phyloP scores from a whole-genome alignment of 2,329 filamentous ascomycete species.

The Ophiostoma angusticollis region DNA sequence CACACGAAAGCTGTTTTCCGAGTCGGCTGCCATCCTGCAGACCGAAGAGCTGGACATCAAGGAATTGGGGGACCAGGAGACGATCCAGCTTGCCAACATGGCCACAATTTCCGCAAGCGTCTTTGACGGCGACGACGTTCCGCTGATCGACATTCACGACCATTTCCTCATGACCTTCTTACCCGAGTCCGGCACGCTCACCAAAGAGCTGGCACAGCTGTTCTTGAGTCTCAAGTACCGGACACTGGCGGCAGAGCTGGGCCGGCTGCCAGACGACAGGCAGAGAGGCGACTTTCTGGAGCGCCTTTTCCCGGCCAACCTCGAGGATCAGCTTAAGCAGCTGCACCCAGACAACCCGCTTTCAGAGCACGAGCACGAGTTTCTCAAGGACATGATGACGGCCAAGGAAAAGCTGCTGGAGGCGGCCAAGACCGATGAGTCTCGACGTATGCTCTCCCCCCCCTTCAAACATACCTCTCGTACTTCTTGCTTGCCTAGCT shows the following conservation, averaged over 20 bases:
- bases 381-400: constrained; percentile 10
- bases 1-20: constrained; percentile 23
- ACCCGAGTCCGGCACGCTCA: constrained; percentile 25
- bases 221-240: constrained; percentile 35
- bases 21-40: constrained; percentile 20
- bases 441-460: constrained; percentile 16
- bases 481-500: background rate
- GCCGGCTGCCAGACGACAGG: constrained; percentile 6
- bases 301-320: constrained; percentile 42
- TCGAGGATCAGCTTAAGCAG: constrained; percentile 35
- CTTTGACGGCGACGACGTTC: constrained; percentile 24
- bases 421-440: constrained; percentile 36
- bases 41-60: constrained; percentile 26
- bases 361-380: constrained; percentile 12
- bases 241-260: constrained; percentile 6
- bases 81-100: constrained; percentile 35
- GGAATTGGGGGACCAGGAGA: constrained; percentile 25
- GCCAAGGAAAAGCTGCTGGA: constrained; percentile 35
- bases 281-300: constrained; percentile 26
- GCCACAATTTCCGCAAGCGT: constrained; percentile 32
- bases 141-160: constrained; percentile 30
- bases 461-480: too few relatives aligned
- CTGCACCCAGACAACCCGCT: constrained; percentile 21
- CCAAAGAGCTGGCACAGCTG: constrained; percentile 28
- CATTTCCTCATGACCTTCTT: constrained; percentile 33